Evolutionary conservation across 129 eudicot species (phyloP).

Genomic region (Flaveria ramosissima): DNA sequence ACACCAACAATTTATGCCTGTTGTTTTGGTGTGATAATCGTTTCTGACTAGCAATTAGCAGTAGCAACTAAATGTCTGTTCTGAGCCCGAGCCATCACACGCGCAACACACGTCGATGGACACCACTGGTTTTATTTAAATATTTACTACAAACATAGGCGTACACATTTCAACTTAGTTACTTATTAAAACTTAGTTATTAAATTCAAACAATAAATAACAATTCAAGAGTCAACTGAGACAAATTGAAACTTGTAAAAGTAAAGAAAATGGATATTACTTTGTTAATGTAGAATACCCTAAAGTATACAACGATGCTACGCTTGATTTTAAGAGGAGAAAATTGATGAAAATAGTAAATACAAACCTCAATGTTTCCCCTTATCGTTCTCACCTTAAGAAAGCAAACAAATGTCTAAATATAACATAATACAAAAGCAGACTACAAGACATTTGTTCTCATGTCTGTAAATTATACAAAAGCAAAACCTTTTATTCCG

Average conservation of each 20-base stretch:
- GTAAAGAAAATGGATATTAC: background rate
- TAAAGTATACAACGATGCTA: conserved; percentile 5
- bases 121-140: no score
- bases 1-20: no score
- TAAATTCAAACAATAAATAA: background rate
- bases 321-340: background rate
- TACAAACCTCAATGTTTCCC: conserved; percentile 6
- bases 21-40: no score
- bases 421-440: background rate
- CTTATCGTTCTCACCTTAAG: conserved; percentile 6
- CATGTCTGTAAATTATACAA: background rate
- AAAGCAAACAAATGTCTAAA: background rate
- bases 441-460: background rate
- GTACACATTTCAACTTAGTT: no score
- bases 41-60: no score
- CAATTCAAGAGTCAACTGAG: background rate
- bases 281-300: background rate
- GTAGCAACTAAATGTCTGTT: no score
- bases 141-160: no score
- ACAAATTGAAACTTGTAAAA: background rate
- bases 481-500: conserved; percentile 44
- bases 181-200: no score
- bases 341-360: background rate
- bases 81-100: no score
- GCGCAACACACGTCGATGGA: no score